Evolutionary conservation across 2,329 filamentous ascomycete genomes (phyloP).

Genomic region (Ophiosphaerella narmari): DNA sequence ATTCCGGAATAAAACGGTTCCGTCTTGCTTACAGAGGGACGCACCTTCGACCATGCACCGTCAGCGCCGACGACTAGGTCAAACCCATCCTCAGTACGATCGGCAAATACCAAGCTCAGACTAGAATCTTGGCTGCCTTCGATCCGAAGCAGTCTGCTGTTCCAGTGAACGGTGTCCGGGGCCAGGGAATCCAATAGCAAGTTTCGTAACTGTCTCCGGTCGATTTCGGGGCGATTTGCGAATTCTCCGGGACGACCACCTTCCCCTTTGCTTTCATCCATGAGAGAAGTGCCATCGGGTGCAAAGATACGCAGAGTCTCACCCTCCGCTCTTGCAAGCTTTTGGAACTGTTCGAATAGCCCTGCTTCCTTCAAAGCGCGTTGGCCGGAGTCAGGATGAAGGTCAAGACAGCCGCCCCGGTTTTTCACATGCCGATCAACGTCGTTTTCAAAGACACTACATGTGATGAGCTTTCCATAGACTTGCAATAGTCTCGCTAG

Average conservation of each 20-base stretch:
- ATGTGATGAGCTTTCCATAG: conserved; percentile 43
- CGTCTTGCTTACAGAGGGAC: conserved; percentile 23
- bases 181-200: conserved; percentile 32
- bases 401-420: conserved; percentile 54
- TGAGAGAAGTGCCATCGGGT: conserved; percentile 26
- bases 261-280: conserved; percentile 12
- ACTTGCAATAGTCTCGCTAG: conserved; percentile 58
- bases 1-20: conserved; percentile 53
- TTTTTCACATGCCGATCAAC: conserved; percentile 9
- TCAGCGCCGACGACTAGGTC: conserved; percentile 53
- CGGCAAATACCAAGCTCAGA: conserved; percentile 24
- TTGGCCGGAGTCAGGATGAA: conserved; percentile 57
- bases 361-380: conserved; percentile 54
- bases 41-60: conserved; percentile 48
- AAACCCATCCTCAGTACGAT: conserved; percentile 41
- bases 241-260: conserved; percentile 5
- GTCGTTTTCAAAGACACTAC: conserved; percentile 53
- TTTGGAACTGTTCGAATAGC: conserved; percentile 53
- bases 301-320: conserved; percentile 47
- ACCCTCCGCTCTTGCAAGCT: conserved; percentile 44
- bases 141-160: conserved; percentile 9
- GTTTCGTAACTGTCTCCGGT: conserved; percentile 17
- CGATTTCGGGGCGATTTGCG: conserved; percentile 22
- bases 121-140: conserved; percentile 6
- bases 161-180: conserved; percentile 25